Evolutionary conservation across 2,329 filamentous ascomycete genomes (phyloP), one percentile per base, ranked within the genome.

Genomic region (Diaporthe nobilis): DNA sequence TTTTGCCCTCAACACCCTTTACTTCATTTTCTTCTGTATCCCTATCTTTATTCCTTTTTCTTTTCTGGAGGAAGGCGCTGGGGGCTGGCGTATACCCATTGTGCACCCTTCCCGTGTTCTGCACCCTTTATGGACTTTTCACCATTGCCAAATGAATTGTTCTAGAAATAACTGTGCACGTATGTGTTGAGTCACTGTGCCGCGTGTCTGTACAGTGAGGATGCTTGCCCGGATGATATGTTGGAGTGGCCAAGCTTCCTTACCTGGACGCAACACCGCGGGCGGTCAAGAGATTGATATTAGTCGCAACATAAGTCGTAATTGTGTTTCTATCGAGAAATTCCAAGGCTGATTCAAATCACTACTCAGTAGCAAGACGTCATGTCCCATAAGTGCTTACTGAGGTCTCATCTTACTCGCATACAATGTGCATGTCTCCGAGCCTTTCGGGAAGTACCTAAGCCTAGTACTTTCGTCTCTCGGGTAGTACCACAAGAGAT

Each of bases 381-480:
- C 57, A 39, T 60, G 34, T 8, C 4, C 57, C 57, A 37, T 39
- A 39, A 60, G 57, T n/a, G 57, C 57, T 58, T 34, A 58, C 55
- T 39, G 57, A 7, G n/a, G 57, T 60, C 57, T 60, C 57, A 60
- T 39, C 57, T 60, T 28, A 60, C 34, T 37, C 34, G 57, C 57
- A 60, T 57, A 34, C 28, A 10, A 12, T 22, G 20, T 57, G 53
- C 53, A 57, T 34, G 28, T 15, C 17, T 20, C 17, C 17, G 28
- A 34, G 53, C 28, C 53, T 57, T 34, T 57, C 20, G 28, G 55
- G 55, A 58, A 58, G 31, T 34, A 34, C 57, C 57, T 13, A n/a
- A 20, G 20, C 34, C 34, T 15, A 25, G 22, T 7, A 15, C 12
- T 39, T 10, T 3, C 22, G 7, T 60, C 17, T 22, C 15, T 31